These are phyloP conservation scores for Ceratocystis alfenasii DNA, from an alignment of 2,329 filamentous ascomycete genomes.

Conservation along the genomic window DNA sequence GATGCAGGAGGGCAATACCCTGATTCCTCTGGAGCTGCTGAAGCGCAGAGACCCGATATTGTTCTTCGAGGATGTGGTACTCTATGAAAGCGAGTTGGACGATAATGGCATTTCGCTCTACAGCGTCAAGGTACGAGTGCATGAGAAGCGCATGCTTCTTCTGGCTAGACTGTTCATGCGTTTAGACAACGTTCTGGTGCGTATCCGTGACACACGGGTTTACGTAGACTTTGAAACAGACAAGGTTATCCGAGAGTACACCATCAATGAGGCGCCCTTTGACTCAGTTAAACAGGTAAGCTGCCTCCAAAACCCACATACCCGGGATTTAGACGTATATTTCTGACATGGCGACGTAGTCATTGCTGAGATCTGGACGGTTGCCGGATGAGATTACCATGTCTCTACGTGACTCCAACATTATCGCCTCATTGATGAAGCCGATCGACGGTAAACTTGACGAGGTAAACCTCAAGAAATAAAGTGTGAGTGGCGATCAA, in stretches of 20 bases:
- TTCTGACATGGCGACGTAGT: conserved; percentile 29
- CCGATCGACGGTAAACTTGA: conserved; percentile 21
- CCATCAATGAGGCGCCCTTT: conserved; percentile 72
- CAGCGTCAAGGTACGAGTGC: conserved; percentile 83
- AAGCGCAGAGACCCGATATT: conserved; percentile 84
- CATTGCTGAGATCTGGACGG: conserved; percentile 38
- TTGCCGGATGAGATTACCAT: conserved; percentile 62
- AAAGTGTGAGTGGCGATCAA: background rate
- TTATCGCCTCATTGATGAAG: conserved; percentile 51
- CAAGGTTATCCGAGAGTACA: conserved; percentile 79
- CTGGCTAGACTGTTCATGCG: conserved; percentile 84
- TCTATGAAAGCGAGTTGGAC: conserved; percentile 95
- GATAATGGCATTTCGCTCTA: conserved; percentile 91
- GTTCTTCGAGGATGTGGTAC: conserved; percentile 90
- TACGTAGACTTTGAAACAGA: conserved; percentile 78
- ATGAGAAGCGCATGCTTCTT: conserved; percentile 76
- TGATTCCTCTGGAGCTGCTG: conserved; percentile 77
- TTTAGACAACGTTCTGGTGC: conserved; percentile 76
- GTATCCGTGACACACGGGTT: conserved; percentile 78
- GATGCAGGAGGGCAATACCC: conserved; percentile 16
- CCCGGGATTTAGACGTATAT: background rate
- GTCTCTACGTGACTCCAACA: conserved; percentile 67
- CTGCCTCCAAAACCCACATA: conserved; percentile 19
- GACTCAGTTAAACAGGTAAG: conserved; percentile 60
- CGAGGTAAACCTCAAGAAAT: conserved; percentile 15